Percentiles rank a stretch among this genome's conserved stretches.
phyloP scores from a whole-genome alignment of 345 rosid species.

The Pelargonium nanum region DNA sequence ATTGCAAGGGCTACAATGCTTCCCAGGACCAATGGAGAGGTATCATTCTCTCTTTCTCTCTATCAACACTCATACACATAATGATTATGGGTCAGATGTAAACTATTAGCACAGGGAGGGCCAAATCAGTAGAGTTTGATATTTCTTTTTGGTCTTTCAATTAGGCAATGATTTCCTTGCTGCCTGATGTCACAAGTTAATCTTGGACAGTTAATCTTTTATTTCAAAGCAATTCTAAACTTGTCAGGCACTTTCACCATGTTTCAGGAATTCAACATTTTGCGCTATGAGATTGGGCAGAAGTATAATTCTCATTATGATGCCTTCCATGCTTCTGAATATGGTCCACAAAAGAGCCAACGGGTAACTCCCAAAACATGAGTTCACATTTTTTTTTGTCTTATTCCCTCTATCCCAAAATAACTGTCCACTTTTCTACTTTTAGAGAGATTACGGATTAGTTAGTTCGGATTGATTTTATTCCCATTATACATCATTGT shows the following conservation, averaged over 20 bases:
- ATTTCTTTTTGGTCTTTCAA: neutral
- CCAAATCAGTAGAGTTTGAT: neutral
- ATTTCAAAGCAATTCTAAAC: constrained; percentile 23
- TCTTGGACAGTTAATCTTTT: constrained; percentile 20
- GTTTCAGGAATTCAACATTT: constrained; percentile 78
- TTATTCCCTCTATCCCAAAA: no score
- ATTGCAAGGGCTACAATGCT: constrained; percentile 51
- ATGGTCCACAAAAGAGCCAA: constrained; percentile 54
- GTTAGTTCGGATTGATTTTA: neutral
- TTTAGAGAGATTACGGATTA: no score
- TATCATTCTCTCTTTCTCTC: constrained; percentile 7
- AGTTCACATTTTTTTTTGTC: neutral
- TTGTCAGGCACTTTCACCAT: constrained; percentile 30
- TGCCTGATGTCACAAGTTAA: constrained; percentile 1
- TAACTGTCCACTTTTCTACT: no score
- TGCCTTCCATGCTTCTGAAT: constrained; percentile 67
- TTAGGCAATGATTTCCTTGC: neutral
- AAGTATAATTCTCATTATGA: constrained; percentile 88
- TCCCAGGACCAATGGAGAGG: constrained; percentile 51
- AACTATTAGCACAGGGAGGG: neutral
- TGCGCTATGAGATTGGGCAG: constrained; percentile 80
- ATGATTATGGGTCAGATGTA: neutral
- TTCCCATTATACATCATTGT: constrained; percentile 2
- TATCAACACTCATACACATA: neutral
- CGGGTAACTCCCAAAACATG: constrained; percentile 28